Percentiles rank a stretch among this genome's conserved stretches.
phyloP scores from a whole-genome alignment of 306 rosid species.

The Trifolium subterraneum region DNA sequence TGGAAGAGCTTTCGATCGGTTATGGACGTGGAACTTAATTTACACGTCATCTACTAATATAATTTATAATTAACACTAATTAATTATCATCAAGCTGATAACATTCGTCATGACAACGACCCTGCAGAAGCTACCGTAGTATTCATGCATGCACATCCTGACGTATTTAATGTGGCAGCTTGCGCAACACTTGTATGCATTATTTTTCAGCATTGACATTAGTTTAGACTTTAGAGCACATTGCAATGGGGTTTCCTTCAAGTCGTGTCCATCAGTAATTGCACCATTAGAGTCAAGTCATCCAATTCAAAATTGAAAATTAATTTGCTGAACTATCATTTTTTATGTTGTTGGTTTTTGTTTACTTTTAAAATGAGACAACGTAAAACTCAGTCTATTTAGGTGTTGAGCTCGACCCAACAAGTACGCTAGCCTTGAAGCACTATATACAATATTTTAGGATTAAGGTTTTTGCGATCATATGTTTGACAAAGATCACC shows the following conservation, averaged over 20 bases:
- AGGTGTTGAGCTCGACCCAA: too few species aligned
- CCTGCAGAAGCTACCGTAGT: background rate
- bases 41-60: background rate
- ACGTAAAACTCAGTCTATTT: too few species aligned
- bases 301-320: background rate
- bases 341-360: too few species aligned
- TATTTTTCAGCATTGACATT: background rate
- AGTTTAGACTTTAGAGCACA: background rate
- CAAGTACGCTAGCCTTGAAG: too few species aligned
- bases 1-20: background rate
- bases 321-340: too few species aligned
- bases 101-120: constrained; percentile 9
- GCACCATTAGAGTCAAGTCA: background rate
- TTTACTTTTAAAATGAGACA: too few species aligned
- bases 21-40: background rate
- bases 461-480: too few species aligned
- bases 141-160: constrained; percentile 11
- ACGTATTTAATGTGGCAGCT: background rate
- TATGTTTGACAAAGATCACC: too few species aligned
- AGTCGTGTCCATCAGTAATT: background rate
- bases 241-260: background rate
- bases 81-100: background rate
- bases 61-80: background rate
- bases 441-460: too few species aligned
- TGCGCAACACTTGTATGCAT: background rate